Percentiles rank a stretch among this genome's conserved stretches.
Evolutionary conservation across 1,284 basidiomycete genomes (phyloP).

Genomic region (Pisolithus thermaeus): DNA sequence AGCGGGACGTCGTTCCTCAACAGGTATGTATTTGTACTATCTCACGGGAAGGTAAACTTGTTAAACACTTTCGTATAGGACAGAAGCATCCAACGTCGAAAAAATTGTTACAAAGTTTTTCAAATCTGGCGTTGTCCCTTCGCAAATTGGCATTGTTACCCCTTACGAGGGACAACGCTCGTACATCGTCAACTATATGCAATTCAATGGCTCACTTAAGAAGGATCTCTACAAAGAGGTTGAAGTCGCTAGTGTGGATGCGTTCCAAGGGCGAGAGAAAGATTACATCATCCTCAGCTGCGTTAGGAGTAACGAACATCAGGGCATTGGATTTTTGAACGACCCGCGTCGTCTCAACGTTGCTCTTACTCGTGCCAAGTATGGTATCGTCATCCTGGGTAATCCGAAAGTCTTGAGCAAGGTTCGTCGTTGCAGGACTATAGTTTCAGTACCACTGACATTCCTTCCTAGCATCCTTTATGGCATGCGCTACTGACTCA

Average conservation of each 20-base stretch:
- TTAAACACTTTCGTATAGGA: slow-evolving; percentile 45
- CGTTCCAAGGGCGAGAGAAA: slow-evolving; percentile 99
- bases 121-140: slow-evolving; percentile 94
- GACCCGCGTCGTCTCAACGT: slow-evolving; percentile 97
- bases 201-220: slow-evolving; percentile 96
- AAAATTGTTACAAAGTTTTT: slow-evolving; percentile 99
- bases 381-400: slow-evolving; percentile 95
- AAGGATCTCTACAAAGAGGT: slow-evolving; percentile 99
- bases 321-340: slow-evolving; percentile 98
- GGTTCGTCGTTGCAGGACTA: slow-evolving; percentile 43
- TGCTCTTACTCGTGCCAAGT: slow-evolving; percentile 95
- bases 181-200: slow-evolving; percentile 99
- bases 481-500: slow-evolving; percentile 99
- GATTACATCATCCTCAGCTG: slow-evolving; percentile 99
- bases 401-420: slow-evolving; percentile 99
- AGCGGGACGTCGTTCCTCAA: slow-evolving; percentile 99
- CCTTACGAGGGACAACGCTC: slow-evolving; percentile 99
- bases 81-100: slow-evolving; percentile 98
- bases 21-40: slow-evolving; percentile 39
- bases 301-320: slow-evolving; percentile 99
- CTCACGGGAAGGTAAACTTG: not conserved
- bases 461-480: slow-evolving; percentile 73
- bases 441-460: slow-evolving; percentile 7
- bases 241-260: slow-evolving; percentile 97
- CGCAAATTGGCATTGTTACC: slow-evolving; percentile 97